Percentiles rank a stretch among this genome's conserved stretches.
phyloP scores from a whole-genome alignment of 129 eudicot genomes.

The Ambrosia trifida region DNA sequence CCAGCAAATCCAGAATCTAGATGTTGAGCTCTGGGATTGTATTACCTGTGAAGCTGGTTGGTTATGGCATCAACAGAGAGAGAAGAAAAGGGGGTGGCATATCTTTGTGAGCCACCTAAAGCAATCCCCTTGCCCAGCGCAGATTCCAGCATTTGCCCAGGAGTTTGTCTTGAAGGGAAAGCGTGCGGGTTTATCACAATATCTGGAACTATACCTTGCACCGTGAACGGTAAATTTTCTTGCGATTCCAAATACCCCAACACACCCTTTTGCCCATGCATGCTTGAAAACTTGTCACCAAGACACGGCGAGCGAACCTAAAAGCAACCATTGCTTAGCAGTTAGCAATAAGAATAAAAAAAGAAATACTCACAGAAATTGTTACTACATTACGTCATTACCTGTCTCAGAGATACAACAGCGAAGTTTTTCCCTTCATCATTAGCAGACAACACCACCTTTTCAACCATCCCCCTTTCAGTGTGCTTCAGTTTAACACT shows the following conservation, averaged over 20 bases:
- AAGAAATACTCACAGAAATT: not conserved
- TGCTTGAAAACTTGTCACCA: constrained; percentile 93
- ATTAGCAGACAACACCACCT: constrained; percentile 76
- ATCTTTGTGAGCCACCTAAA: constrained; percentile 66
- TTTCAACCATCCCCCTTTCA: constrained; percentile 94
- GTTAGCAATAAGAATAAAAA: constrained; percentile 2
- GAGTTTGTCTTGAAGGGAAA: constrained; percentile 84
- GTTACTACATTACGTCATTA: constrained; percentile 43
- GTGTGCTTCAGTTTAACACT: constrained; percentile 88
- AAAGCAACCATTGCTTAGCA: constrained; percentile 10
- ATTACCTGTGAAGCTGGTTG: constrained; percentile 85
- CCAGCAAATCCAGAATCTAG: no score
- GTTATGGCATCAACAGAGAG: constrained; percentile 70
- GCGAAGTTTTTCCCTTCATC: constrained; percentile 89
- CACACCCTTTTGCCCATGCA: constrained; percentile 98
- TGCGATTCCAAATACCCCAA: constrained; percentile 74
- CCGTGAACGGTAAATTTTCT: constrained; percentile 75
- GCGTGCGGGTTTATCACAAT: constrained; percentile 92
- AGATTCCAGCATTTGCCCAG: constrained; percentile 87
- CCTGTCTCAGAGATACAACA: constrained; percentile 87
- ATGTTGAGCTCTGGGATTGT: no score
- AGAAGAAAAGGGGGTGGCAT: constrained; percentile 88
- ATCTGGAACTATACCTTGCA: constrained; percentile 83
- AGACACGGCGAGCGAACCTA: constrained; percentile 93
- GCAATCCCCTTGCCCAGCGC: constrained; percentile 93